Evolutionary conservation across 768 basidiomycete genomes (phyloP).

Genomic region (Tricholoma furcatifolium): DNA sequence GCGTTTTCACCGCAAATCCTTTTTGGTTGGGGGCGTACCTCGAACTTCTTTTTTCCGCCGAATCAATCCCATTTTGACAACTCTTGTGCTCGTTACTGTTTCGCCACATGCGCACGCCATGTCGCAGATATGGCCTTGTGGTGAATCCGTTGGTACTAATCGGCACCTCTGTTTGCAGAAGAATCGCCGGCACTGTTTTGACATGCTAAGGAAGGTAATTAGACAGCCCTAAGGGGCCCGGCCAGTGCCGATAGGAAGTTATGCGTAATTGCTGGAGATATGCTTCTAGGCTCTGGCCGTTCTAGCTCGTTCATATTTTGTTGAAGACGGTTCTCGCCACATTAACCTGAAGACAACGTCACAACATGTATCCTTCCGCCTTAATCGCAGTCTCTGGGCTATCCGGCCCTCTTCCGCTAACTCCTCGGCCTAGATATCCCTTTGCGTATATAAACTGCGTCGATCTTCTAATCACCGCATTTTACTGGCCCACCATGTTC

Average conservation of each 20-base stretch:
- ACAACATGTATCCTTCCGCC: slow-evolving; percentile 19
- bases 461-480: slow-evolving; percentile 5
- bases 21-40: slow-evolving; percentile 23
- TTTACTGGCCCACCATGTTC: slow-evolving; percentile 13
- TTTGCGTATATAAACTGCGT: slow-evolving; percentile 9
- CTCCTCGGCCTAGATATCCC: slow-evolving; percentile 16
- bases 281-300: slow-evolving; percentile 23
- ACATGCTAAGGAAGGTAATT: slow-evolving; percentile 16
- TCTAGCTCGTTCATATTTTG: slow-evolving; percentile 24
- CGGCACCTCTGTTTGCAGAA: slow-evolving; percentile 1
- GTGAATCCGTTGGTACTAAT: not conserved
- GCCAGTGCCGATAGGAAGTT: slow-evolving; percentile 13
- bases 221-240: slow-evolving; percentile 11
- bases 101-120: not conserved
- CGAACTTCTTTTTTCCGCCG: slow-evolving; percentile 25
- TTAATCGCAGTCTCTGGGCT: slow-evolving; percentile 18
- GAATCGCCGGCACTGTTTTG: slow-evolving; percentile 2
- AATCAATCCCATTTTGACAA: slow-evolving; percentile 22
- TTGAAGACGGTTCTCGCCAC: slow-evolving; percentile 16
- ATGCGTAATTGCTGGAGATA: slow-evolving; percentile 1
- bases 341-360: slow-evolving; percentile 13
- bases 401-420: slow-evolving; percentile 10
- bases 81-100: slow-evolving; percentile 6
- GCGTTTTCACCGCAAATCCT: slow-evolving; percentile 35
- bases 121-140: not conserved